A percentile compares a stretch with the other conserved stretches of the same genome.
Conservation (phyloP, 768 basidiomycete genomes). For the Tylopilus felleus region DNA sequence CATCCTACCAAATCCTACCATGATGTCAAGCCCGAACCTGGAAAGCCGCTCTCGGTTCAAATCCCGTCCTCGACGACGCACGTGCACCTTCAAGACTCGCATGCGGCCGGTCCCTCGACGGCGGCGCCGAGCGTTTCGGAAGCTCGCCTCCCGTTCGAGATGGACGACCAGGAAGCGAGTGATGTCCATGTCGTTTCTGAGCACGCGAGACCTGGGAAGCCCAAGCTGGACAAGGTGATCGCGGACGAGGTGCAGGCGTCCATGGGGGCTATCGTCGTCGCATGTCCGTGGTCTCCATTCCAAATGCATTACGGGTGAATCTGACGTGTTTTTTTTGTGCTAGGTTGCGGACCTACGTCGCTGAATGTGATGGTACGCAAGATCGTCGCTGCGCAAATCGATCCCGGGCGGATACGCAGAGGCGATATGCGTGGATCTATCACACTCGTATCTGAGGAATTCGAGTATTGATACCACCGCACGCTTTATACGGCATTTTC, state of each 20-base stretch:
- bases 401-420: slow-evolving; percentile 46
- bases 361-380: slow-evolving; percentile 69
- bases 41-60: background rate
- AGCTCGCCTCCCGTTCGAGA: slow-evolving; percentile 34
- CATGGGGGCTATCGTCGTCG: slow-evolving; percentile 58
- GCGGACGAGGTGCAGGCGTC: slow-evolving; percentile 60
- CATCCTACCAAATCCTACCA: background rate
- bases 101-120: background rate
- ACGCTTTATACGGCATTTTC: background rate
- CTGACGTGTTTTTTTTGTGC: background rate
- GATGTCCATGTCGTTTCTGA: slow-evolving; percentile 62
- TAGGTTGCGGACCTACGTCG: slow-evolving; percentile 72
- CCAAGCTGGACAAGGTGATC: slow-evolving; percentile 58
- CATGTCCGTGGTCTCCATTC: slow-evolving; percentile 50
- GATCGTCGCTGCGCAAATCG: slow-evolving; percentile 57
- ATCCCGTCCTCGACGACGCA: background rate
- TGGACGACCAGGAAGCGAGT: slow-evolving; percentile 55
- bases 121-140: background rate
- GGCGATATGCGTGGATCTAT: slow-evolving; percentile 62
- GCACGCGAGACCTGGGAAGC: slow-evolving; percentile 61
- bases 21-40: slow-evolving; percentile 7
- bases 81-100: background rate
- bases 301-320: too few relatives aligned
- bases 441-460: slow-evolving; percentile 64
- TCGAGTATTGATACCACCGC: slow-evolving; percentile 46